Conservation (phyloP, 1,284 basidiomycete genomes). For the Phellopilus nigrolimitatus region DNA sequence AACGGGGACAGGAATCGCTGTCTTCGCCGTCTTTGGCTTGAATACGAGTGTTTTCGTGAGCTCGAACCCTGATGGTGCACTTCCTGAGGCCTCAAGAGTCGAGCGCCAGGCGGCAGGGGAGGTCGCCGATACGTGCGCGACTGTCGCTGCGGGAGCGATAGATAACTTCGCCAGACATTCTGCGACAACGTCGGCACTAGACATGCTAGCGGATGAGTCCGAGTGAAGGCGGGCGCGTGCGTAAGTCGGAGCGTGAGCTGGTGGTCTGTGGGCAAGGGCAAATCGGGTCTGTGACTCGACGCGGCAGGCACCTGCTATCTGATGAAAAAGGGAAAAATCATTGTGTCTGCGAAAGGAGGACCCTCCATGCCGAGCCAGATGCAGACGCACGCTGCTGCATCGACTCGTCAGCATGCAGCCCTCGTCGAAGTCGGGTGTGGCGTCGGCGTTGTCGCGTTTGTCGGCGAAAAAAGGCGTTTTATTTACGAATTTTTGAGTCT, state of each 20-base stretch:
- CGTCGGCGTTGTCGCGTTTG: not conserved
- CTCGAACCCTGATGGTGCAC: conserved; percentile 52
- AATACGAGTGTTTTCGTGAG: conserved; percentile 82
- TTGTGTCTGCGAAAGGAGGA: not conserved
- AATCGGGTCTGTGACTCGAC: conserved; percentile 31
- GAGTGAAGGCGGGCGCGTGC: too few species aligned
- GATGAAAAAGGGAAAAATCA: conserved; percentile 2
- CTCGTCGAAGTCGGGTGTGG: not conserved
- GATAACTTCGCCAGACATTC: conserved; percentile 31
- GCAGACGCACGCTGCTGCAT: conserved; percentile 12
- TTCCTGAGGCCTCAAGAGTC: conserved; percentile 40
- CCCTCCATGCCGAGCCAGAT: not conserved
- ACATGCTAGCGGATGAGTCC: conserved; percentile 11
- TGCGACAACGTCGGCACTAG: conserved; percentile 7
- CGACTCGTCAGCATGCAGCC: conserved; percentile 15
- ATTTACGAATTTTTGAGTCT: not conserved
- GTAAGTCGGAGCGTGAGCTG: too few species aligned
- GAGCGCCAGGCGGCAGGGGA: conserved; percentile 70
- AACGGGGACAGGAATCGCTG: conserved; percentile 78
- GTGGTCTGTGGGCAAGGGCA: conserved; percentile 19
- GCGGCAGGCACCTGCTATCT: conserved; percentile 14
- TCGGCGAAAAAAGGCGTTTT: conserved; percentile 1
- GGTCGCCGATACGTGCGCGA: conserved; percentile 51
- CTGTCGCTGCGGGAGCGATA: conserved; percentile 45
- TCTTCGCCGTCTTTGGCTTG: conserved; percentile 90